Base-by-base conservation (phyloP, 805 yeast genomes). In the Yueomyces sinensis region DNA sequence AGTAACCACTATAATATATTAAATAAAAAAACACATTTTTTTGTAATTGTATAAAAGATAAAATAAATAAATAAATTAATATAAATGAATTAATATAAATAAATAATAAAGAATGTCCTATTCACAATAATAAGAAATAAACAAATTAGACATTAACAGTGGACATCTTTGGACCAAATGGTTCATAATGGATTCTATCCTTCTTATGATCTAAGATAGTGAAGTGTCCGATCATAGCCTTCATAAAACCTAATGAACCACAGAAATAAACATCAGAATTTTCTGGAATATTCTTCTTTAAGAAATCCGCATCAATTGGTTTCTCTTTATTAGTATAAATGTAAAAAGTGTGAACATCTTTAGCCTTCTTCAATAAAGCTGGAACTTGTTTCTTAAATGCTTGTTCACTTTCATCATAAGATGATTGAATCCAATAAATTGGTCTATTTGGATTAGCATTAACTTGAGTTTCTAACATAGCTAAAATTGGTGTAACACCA, bases 401-500 rank as follows among this genome's bases (percentile, higher is more conserved):
- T 34, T 46, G 50, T 9, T 30, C 36, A 15, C 37, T 29, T 31
- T 37, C 47, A 36, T 45, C 45, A 25, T 33, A 41, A 5, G 57
- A 40, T 14, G 59, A 45, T 40, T 54, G 58, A 23, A 54, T 49
- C 59, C 59, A 52, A 31, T 38, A 37, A 14, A 54, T 38, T 30
- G 58, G 59, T 41, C 57, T 52, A 13, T 42, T 29, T 22, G 54
- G 45, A 30, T 52, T 54, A 2, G 30, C 34, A n/a, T 27, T 23
- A 13, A 47, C 41, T 39, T 54, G 59, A 18, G 37, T 35, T 45
- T 71, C 71, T 15, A 65, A 48, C 48, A 75, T 66, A 5, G 82
- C 61, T 24, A 77, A 44, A 23, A 73, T 37, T 24, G 86, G 84
- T 5, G 84, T 78, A 33, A 73, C 70, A 41, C 83, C 84, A 37